Evolutionary conservation across 2,329 filamentous ascomycete genomes (phyloP).

Genomic region (Aureobasidium namibiae): DNA sequence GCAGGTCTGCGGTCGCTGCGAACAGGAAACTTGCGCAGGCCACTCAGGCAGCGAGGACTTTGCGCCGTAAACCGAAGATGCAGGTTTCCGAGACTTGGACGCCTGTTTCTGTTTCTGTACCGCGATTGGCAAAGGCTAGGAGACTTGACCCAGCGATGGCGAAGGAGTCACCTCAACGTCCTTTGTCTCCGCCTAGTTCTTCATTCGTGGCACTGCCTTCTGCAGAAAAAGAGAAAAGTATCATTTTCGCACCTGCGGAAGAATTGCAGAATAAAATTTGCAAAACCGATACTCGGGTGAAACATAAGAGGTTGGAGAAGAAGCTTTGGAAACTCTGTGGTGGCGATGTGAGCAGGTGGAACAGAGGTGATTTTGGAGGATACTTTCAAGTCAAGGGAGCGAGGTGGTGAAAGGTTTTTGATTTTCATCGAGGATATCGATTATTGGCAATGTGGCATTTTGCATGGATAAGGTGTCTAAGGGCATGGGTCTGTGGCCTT

Average conservation of each 20-base stretch:
- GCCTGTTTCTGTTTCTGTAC: neutral
- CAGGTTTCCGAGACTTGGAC: neutral
- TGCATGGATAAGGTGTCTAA: too few species aligned
- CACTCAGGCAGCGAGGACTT: neutral
- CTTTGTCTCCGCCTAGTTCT: neutral
- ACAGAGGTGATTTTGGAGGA: constrained; percentile 27
- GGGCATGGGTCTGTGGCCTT: too few species aligned
- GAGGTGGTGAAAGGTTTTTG: constrained; percentile 28
- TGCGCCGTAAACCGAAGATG: neutral
- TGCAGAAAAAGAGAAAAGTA: neutral
- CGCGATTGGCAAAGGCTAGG: neutral
- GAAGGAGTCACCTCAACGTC: neutral
- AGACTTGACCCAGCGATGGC: neutral
- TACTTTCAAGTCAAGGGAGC: constrained; percentile 22
- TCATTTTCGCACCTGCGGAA: neutral
- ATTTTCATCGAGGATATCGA: neutral
- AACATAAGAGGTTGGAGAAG: constrained; percentile 16
- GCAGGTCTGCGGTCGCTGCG: neutral
- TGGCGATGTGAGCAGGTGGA: constrained; percentile 26
- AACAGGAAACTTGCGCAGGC: neutral
- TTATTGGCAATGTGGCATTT: too few species aligned
- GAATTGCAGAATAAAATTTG: constrained; percentile 14
- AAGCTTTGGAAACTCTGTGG: constrained; percentile 27
- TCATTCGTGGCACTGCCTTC: neutral
- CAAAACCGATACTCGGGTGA: constrained; percentile 15